phyloP scores from a whole-genome alignment of 371 early-diverging fungal genomes.

The Actinomortierella ambigua region DNA sequence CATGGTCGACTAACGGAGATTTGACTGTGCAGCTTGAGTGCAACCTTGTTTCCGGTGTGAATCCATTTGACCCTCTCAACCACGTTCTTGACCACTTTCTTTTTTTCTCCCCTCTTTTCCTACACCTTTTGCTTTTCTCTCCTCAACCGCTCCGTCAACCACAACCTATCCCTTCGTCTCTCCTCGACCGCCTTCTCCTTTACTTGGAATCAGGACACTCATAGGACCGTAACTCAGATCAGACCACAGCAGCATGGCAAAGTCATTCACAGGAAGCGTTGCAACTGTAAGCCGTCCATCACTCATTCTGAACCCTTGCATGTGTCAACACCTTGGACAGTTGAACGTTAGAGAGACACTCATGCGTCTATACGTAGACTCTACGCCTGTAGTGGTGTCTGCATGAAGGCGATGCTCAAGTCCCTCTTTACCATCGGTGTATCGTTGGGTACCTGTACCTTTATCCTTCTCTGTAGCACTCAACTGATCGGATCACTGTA shows the following conservation, averaged over 20 bases:
- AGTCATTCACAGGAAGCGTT: constrained; percentile 48
- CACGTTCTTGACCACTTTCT: background rate
- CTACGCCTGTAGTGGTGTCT: too few species aligned
- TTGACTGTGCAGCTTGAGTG: background rate
- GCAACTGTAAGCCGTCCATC: constrained; percentile 30
- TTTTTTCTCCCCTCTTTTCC: background rate
- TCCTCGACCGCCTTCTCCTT: too few species aligned
- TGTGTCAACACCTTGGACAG: background rate
- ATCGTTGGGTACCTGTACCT: background rate
- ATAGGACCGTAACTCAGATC: background rate
- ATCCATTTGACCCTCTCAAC: background rate
- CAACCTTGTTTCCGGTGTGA: background rate
- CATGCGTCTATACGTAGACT: too few species aligned
- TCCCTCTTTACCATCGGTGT: background rate
- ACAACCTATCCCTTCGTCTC: too few species aligned
- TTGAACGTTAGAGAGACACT: background rate
- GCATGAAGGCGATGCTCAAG: too few species aligned
- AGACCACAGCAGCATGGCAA: constrained; percentile 20
- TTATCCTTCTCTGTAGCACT: background rate
- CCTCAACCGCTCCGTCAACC: too few species aligned
- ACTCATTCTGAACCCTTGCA: background rate
- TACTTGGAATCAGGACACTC: background rate
- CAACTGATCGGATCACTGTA: too few species aligned
- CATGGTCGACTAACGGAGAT: background rate
- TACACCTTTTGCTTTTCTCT: too few species aligned